Conservation (phyloP, 345 rosid species). For the Boechera stricta region DNA sequence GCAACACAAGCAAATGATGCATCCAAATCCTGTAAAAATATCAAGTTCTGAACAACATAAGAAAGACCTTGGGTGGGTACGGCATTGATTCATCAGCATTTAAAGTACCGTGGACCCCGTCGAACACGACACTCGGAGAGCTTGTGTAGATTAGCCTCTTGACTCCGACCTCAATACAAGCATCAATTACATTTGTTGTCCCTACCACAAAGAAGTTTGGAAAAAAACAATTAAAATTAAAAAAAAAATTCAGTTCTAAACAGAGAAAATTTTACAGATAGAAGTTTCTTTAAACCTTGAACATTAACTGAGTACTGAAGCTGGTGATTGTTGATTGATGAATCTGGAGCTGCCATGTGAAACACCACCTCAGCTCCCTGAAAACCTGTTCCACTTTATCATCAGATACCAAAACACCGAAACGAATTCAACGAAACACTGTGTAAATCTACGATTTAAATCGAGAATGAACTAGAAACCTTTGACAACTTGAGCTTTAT, state of each 20-base stretch:
- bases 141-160: constrained; percentile 94
- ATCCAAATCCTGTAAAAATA: background rate
- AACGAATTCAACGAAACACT: background rate
- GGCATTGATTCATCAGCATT: constrained; percentile 78
- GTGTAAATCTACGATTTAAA: background rate
- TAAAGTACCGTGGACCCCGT: constrained; percentile 68
- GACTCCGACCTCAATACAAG: constrained; percentile 73
- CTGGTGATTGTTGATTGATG: constrained; percentile 73
- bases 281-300: constrained; percentile 55
- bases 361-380: constrained; percentile 84
- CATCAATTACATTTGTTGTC: constrained; percentile 82
- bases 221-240: background rate
- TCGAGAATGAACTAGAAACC: constrained; percentile 43
- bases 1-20: background rate
- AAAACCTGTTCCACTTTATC: constrained; percentile 50
- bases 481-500: constrained; percentile 72
- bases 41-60: constrained; percentile 8
- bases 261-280: background rate
- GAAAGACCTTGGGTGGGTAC: constrained; percentile 64
- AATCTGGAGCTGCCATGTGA: constrained; percentile 99
- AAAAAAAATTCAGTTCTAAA: background rate
- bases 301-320: constrained; percentile 94
- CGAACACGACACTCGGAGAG: constrained; percentile 93
- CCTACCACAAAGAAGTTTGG: constrained; percentile 45
- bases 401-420: constrained; percentile 19